Percentiles rank a stretch among this genome's conserved stretches.
Conservation (phyloP, 192 early-diverging fungal species). For the Martensiomyces pterosporus region DNA sequence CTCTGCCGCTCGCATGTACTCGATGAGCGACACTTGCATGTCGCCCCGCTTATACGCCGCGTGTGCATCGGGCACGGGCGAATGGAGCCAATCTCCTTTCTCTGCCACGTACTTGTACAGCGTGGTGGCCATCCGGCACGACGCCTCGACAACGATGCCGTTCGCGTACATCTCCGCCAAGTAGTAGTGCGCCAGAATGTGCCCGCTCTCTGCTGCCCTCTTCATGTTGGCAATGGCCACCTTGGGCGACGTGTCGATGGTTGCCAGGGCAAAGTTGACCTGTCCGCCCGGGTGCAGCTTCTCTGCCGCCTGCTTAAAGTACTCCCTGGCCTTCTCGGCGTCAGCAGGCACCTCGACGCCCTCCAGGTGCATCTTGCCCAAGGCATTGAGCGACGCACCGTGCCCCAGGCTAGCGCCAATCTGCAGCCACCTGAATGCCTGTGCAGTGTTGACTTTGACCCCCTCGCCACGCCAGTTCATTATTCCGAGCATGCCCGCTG, state of each 20-base stretch:
- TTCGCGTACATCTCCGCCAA: slow-evolving; percentile 67
- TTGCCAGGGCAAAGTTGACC: slow-evolving; percentile 61
- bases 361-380: slow-evolving; percentile 79
- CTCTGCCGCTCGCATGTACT: slow-evolving; percentile 84
- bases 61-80: slow-evolving; percentile 58
- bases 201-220: slow-evolving; percentile 57
- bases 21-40: slow-evolving; percentile 62
- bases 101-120: slow-evolving; percentile 82
- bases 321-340: slow-evolving; percentile 55
- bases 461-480: slow-evolving; percentile 96
- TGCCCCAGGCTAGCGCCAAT: slow-evolving; percentile 62
- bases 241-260: slow-evolving; percentile 15
- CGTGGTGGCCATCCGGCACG: slow-evolving; percentile 66
- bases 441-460: slow-evolving; percentile 51
- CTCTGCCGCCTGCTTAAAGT: slow-evolving; percentile 67
- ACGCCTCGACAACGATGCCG: slow-evolving; percentile 47
- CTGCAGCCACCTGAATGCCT: slow-evolving; percentile 76
- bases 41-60: slow-evolving; percentile 58
- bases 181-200: slow-evolving; percentile 78
- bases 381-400: slow-evolving; percentile 61
- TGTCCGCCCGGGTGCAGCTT: slow-evolving; percentile 71
- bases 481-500: slow-evolving; percentile 74
- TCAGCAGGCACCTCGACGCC: slow-evolving; percentile 59
- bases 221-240: slow-evolving; percentile 54
- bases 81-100: slow-evolving; percentile 78